These are phyloP conservation scores for Penicillium janthinellum DNA, from an alignment of 2,329 filamentous ascomycete genomes.

Conservation along the genomic window DNA sequence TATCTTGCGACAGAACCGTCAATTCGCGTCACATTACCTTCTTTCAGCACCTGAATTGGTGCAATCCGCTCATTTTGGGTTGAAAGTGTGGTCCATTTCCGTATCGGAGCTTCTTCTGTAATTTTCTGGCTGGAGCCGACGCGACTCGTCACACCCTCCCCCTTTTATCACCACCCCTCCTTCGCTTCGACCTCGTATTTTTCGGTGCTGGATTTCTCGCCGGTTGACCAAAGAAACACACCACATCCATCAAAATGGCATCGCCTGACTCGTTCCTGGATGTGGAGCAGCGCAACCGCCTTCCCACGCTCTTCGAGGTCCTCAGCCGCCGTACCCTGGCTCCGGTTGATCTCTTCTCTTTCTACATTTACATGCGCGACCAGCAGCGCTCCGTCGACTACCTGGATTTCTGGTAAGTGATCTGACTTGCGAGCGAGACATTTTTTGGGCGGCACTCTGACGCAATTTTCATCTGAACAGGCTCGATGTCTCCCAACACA, in stretches of 20 bases:
- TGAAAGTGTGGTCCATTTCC: background rate
- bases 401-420: conserved; percentile 87
- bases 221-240: background rate
- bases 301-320: conserved; percentile 95
- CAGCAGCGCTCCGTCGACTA: conserved; percentile 98
- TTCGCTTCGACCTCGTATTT: conserved; percentile 12
- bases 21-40: conserved; percentile 12
- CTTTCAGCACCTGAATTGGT: conserved; percentile 9
- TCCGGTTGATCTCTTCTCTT: conserved; percentile 95
- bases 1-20: conserved; percentile 13
- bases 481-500: conserved; percentile 99
- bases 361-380: conserved; percentile 99
- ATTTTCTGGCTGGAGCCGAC: conserved; percentile 3
- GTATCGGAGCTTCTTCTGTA: background rate
- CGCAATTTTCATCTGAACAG: conserved; percentile 49
- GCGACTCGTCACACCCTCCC: conserved; percentile 19
- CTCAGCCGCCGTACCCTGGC: conserved; percentile 90
- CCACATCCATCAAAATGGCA: conserved; percentile 28
- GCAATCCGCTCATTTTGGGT: conserved; percentile 9
- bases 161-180: conserved; percentile 23
- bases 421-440: background rate
- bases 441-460: background rate
- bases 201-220: conserved; percentile 21
- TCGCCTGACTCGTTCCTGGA: conserved; percentile 37
- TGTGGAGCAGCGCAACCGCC: conserved; percentile 68